These are phyloP conservation scores for Dipteronia sinensis DNA, from an alignment of 345 rosid genomes.

Conservation along the genomic window DNA sequence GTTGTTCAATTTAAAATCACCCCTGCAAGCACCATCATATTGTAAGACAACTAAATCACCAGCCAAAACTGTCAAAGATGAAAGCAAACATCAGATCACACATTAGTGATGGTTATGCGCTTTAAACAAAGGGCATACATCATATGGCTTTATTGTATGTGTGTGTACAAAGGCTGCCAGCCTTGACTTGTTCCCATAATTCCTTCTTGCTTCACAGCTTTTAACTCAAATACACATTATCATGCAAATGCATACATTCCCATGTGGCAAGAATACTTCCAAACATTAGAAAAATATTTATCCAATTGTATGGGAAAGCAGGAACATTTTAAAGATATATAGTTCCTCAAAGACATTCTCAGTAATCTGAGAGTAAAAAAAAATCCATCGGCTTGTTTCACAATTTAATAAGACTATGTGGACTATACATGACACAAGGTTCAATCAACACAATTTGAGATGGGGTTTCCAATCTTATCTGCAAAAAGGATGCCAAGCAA, in stretches of 20 bases:
- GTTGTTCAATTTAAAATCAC: slow-evolving; percentile 73
- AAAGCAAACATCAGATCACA: neutral
- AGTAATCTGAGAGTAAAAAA: neutral
- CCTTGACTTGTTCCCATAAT: neutral
- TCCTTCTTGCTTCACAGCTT: neutral
- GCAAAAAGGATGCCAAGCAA: neutral
- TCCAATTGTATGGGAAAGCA: neutral
- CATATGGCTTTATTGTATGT: neutral
- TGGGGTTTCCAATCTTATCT: neutral
- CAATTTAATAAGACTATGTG: neutral
- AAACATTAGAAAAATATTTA: neutral
- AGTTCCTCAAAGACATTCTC: neutral
- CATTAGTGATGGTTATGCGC: neutral
- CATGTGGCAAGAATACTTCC: neutral
- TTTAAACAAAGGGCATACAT: neutral
- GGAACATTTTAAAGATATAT: neutral
- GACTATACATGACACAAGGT: neutral
- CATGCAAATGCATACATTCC: neutral
- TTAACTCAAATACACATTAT: neutral
- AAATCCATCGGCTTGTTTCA: neutral
- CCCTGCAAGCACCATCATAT: slow-evolving; percentile 47
- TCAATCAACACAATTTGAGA: slow-evolving; percentile 1
- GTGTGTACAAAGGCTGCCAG: neutral
- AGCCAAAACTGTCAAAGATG: slow-evolving; percentile 8
- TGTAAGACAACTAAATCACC: slow-evolving; percentile 10